A percentile compares a stretch with the other conserved stretches of the same genome.
These are phyloP conservation scores for Candida oleophila DNA, from an alignment of 805 yeast genomes.

Conservation along the genomic window DNA sequence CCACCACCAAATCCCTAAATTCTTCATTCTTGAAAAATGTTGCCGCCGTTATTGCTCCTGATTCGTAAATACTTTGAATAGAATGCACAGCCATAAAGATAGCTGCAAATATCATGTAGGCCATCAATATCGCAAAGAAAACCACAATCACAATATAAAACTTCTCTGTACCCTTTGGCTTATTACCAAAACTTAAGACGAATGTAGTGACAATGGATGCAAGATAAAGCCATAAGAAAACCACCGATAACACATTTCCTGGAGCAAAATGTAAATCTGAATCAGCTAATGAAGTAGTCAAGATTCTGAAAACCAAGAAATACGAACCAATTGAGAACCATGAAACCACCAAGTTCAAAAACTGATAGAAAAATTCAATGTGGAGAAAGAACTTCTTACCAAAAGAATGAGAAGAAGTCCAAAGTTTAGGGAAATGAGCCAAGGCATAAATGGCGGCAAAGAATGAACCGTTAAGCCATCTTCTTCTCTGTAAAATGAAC, in stretches of 20 bases:
- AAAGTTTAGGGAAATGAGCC: slow-evolving; percentile 54
- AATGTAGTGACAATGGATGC: slow-evolving; percentile 59
- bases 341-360: slow-evolving; percentile 51
- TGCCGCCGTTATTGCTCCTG: slow-evolving; percentile 40
- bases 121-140: slow-evolving; percentile 61
- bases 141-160: slow-evolving; percentile 52
- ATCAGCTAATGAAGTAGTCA: slow-evolving; percentile 51
- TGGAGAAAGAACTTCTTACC: slow-evolving; percentile 51
- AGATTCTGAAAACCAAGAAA: slow-evolving; percentile 60
- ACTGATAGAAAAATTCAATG: slow-evolving; percentile 55
- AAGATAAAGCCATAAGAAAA: slow-evolving; percentile 55
- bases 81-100: slow-evolving; percentile 57
- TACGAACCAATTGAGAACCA: slow-evolving; percentile 68
- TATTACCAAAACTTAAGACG: slow-evolving; percentile 61
- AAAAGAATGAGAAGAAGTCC: slow-evolving; percentile 53
- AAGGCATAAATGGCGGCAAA: slow-evolving; percentile 61
- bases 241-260: slow-evolving; percentile 48
- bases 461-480: slow-evolving; percentile 71
- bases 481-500: slow-evolving; percentile 61
- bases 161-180: slow-evolving; percentile 59
- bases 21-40: slow-evolving; percentile 47
- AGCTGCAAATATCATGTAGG: slow-evolving; percentile 57
- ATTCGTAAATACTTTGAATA: slow-evolving; percentile 31
- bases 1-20: slow-evolving; percentile 53
- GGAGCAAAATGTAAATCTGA: slow-evolving; percentile 40